phyloP scores from a whole-genome alignment of 352 stramenopile genomes.

The Phytopythium cucurbitacearum region DNA sequence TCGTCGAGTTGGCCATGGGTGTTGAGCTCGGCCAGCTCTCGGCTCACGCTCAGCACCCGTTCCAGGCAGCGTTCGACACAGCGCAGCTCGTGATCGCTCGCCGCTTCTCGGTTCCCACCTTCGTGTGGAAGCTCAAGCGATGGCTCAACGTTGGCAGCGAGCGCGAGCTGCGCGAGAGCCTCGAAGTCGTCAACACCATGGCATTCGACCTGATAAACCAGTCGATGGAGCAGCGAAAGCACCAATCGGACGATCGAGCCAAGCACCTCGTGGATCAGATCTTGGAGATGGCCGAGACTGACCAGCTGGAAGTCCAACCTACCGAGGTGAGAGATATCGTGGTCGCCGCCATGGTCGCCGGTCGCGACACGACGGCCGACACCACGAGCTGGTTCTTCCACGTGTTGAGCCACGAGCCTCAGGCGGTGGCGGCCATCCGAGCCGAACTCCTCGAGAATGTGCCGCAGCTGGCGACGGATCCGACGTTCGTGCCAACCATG shows the following conservation, averaged over 20 bases:
- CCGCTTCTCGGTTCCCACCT: constrained; percentile 23
- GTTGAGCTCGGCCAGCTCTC: constrained; percentile 21
- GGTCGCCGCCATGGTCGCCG: constrained; percentile 57
- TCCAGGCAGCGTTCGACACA: constrained; percentile 13
- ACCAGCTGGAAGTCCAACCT: constrained; percentile 13
- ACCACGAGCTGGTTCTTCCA: constrained; percentile 54
- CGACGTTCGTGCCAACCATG: constrained; percentile 25
- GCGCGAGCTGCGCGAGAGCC: constrained; percentile 19
- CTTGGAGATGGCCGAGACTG: constrained; percentile 21
- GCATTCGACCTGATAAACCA: constrained; percentile 6
- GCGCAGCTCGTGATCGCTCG: constrained; percentile 15
- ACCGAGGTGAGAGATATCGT: constrained; percentile 58
- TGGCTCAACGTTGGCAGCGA: constrained; percentile 36
- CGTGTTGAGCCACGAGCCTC: constrained; percentile 29
- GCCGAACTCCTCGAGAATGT: constrained; percentile 23
- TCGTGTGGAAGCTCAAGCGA: constrained; percentile 40
- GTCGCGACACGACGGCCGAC: constrained; percentile 59
- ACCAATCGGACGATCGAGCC: neutral
- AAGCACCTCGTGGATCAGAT: constrained; percentile 39
- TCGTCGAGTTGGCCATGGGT: constrained; percentile 52
- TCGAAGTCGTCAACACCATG: constrained; percentile 16
- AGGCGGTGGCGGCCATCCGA: constrained; percentile 21
- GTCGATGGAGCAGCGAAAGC: constrained; percentile 4
- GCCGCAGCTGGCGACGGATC: constrained; percentile 13
- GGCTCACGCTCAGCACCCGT: constrained; percentile 14